phyloP scores from a whole-genome alignment of 768 basidiomycete genomes.

The Russula foetens region DNA sequence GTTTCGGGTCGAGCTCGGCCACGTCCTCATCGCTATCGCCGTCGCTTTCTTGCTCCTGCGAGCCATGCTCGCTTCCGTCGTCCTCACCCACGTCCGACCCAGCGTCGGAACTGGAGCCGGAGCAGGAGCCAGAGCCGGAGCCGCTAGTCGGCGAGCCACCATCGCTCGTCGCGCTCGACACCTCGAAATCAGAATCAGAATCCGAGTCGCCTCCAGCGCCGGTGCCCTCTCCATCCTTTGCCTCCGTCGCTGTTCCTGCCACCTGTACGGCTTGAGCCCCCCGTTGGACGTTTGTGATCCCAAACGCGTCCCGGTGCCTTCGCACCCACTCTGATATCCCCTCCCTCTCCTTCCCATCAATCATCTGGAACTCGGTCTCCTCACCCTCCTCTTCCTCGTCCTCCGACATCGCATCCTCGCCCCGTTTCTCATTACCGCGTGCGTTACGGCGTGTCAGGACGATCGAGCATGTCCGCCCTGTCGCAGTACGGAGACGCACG shows the following conservation, averaged over 20 bases:
- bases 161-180: conserved; percentile 29
- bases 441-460: conserved; percentile 33
- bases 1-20: conserved; percentile 42
- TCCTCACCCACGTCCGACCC: not conserved
- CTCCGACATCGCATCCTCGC: conserved; percentile 32
- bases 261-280: not conserved
- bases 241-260: not conserved
- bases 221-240: not conserved
- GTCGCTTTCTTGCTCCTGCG: not conserved
- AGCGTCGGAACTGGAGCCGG: not conserved
- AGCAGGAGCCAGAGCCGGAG: not conserved
- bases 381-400: conserved; percentile 39
- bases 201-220: conserved; percentile 19
- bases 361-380: conserved; percentile 63
- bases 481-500: conserved; percentile 46
- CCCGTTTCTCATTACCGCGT: conserved; percentile 25
- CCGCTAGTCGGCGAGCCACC: conserved; percentile 28
- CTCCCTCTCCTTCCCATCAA: conserved; percentile 62
- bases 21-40: conserved; percentile 30
- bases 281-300: conserved; percentile 22
- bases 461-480: conserved; percentile 61
- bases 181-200: conserved; percentile 14
- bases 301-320: conserved; percentile 48
- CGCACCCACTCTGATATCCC: conserved; percentile 61
- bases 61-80: too few species aligned